Evolutionary conservation across 2,329 filamentous ascomycete genomes (phyloP).

Genomic region (Juglanconis oblonga): DNA sequence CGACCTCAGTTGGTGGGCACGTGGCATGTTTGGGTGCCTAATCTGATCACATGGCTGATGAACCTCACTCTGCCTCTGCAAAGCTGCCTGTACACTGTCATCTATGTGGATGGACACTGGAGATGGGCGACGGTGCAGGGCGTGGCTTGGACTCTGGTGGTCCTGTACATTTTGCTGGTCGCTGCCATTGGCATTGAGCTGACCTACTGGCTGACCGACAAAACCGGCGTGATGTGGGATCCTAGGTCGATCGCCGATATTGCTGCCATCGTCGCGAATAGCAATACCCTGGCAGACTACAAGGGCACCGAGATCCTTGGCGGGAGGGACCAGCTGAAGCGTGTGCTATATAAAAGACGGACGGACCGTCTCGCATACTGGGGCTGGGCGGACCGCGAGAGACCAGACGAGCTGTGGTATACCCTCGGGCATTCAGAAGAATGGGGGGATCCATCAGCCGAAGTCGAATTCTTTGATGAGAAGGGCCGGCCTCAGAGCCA

Average conservation of each 20-base stretch:
- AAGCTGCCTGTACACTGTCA: slow-evolving; percentile 69
- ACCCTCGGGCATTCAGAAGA: slow-evolving; percentile 54
- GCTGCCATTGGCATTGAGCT: slow-evolving; percentile 56
- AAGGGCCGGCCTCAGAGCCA: slow-evolving; percentile 7
- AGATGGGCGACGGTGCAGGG: slow-evolving; percentile 76
- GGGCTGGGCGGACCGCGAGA: slow-evolving; percentile 60
- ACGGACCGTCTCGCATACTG: slow-evolving; percentile 82
- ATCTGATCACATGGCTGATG: slow-evolving; percentile 71
- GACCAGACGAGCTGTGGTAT: slow-evolving; percentile 67
- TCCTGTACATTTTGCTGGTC: slow-evolving; percentile 67
- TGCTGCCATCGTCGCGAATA: slow-evolving; percentile 72
- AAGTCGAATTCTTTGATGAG: slow-evolving; percentile 1
- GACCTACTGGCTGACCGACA: slow-evolving; percentile 60
- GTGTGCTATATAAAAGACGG: slow-evolving; percentile 52
- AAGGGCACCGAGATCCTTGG: slow-evolving; percentile 62
- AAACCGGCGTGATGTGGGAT: slow-evolving; percentile 83
- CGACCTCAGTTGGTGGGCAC: slow-evolving; percentile 60
- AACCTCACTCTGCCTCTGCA: slow-evolving; percentile 80
- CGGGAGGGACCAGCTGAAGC: slow-evolving; percentile 48
- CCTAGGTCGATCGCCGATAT: slow-evolving; percentile 78
- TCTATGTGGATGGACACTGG: slow-evolving; percentile 60
- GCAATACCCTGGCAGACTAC: slow-evolving; percentile 75
- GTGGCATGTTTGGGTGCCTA: slow-evolving; percentile 62
- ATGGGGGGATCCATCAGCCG: slow-evolving; percentile 13
- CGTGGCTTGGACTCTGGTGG: slow-evolving; percentile 74